Base-by-base conservation (phyloP, 192 early-diverging fungal species). In the Linnemannia zychae region DNA sequence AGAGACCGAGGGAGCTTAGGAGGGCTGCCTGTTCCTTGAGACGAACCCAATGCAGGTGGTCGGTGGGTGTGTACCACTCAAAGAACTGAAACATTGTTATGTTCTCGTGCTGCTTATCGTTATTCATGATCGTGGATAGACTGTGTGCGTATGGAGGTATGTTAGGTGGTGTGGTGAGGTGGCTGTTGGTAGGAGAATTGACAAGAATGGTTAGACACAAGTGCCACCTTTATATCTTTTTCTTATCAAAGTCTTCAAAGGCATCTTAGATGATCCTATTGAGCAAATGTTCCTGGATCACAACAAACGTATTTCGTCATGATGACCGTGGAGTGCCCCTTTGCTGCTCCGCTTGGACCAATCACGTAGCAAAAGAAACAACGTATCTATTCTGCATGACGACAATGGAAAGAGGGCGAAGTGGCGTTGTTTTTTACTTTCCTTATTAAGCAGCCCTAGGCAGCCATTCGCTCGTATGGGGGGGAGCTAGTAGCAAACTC, bases 21-120 rank as follows among this genome's bases (percentile, higher is more conserved):
- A 88, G 70, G n/a, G 48, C 37, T 16, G 86, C 89, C 22, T 86
- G 87, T 67, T 87, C 89, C 77, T 76, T 80, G 53, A 88, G 81
- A 60, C 81, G 81, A 48, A 77, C 72, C 81, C 81, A 82, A 34
- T 82, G 81, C 75, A 68, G 17, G 34, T 77, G 69, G 36, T 82
- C 81, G 37, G 71, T 40, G 52, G 77, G 77, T 1, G 71, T 74
- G 53, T 79, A 78, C 77, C 77, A 78, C 20, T 78, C 77, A 46
- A 78, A 78, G 57, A 71, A 78, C 69, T 78, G 78, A 71, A 73
- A 66, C 78, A 79, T 79, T 9, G 71, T 79, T 40, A 73, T 34
- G 49, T 80, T 80, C 28, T 80, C 72, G 11, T 73, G 77, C 40
- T 79, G 24, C 13, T 53, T 47, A 28, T 73, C 48, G 74, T 76